A percentile compares a stretch with the other conserved stretches of the same genome.
phyloP scores from a whole-genome alignment of 768 basidiomycete genomes.

The Nidula microcarpa region DNA sequence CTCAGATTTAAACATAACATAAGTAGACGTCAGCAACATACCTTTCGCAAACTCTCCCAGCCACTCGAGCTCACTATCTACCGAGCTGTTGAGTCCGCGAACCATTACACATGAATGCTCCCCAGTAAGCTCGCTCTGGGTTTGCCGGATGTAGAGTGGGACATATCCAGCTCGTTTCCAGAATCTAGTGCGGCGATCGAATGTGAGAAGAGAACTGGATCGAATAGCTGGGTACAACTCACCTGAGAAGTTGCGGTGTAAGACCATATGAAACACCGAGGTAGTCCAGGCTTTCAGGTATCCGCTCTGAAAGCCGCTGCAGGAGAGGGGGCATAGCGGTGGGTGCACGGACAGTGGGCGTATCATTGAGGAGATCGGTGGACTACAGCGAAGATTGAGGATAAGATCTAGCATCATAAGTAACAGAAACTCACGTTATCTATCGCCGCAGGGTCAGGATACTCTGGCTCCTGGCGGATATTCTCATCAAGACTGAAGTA shows the following conservation, averaged over 20 bases:
- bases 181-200: constrained; percentile 46
- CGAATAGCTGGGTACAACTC: constrained; percentile 7
- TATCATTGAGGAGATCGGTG: constrained; percentile 69
- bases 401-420: background rate
- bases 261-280: constrained; percentile 96
- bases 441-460: constrained; percentile 54
- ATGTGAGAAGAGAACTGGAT: constrained; percentile 1
- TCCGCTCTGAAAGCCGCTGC: constrained; percentile 84
- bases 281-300: constrained; percentile 89
- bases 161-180: constrained; percentile 95
- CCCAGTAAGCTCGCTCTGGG: constrained; percentile 91
- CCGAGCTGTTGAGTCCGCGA: constrained; percentile 70
- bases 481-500: constrained; percentile 84
- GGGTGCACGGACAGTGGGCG: constrained; percentile 66
- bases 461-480: constrained; percentile 44
- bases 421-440: constrained; percentile 29
- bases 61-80: constrained; percentile 71
- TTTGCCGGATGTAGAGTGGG: constrained; percentile 92
- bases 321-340: constrained; percentile 89
- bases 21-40: constrained; percentile 19
- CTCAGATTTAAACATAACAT: background rate
- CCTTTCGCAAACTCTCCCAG: constrained; percentile 85
- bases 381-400: constrained; percentile 15
- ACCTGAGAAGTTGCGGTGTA: constrained; percentile 81
- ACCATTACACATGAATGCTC: constrained; percentile 98